A percentile compares a stretch with the other conserved stretches of the same genome.
Conservation (phyloP, 345 rosid species). For the Trapa incisa region DNA sequence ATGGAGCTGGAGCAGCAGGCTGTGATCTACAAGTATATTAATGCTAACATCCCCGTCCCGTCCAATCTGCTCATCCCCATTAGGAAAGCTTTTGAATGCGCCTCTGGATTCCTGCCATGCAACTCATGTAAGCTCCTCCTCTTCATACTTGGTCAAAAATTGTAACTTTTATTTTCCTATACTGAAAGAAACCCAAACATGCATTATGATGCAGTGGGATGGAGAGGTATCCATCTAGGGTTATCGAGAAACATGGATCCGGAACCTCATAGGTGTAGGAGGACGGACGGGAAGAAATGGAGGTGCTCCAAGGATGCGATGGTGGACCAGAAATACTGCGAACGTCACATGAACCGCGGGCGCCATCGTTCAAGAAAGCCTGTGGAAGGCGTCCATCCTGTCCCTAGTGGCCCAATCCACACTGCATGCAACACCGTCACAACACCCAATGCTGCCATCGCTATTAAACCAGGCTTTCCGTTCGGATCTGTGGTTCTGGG, state of each 20-base stretch:
- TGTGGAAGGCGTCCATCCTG: conserved; percentile 98
- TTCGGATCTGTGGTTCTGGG: conserved; percentile 22
- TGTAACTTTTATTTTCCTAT: too few species aligned
- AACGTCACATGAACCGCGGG: conserved; percentile 93
- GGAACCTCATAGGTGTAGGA: conserved; percentile 91
- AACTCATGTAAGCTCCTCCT: conserved; percentile 35
- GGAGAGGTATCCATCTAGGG: conserved; percentile 77
- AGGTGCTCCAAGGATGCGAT: conserved; percentile 96
- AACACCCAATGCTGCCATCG: conserved; percentile 16
- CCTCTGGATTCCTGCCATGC: conserved; percentile 33
- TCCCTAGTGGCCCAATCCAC: conserved; percentile 23
- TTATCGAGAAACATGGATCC: conserved; percentile 74
- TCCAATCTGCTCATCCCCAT: conserved; percentile 63
- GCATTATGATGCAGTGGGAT: conserved; percentile 35
- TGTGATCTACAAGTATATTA: conserved; percentile 74
- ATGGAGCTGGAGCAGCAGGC: conserved; percentile 94
- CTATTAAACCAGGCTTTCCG: conserved; percentile 3
- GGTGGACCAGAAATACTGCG: conserved; percentile 87
- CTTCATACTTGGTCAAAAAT: not conserved
- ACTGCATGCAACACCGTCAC: conserved; percentile 19
- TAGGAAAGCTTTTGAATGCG: conserved; percentile 55
- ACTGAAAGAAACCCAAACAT: not conserved
- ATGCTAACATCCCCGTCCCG: conserved; percentile 71
- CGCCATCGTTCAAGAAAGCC: conserved; percentile 99
- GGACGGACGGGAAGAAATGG: conserved; percentile 99